Evolutionary conservation across 345 rosid genomes (phyloP).

Genomic region (Arabidopsis arenosa): DNA sequence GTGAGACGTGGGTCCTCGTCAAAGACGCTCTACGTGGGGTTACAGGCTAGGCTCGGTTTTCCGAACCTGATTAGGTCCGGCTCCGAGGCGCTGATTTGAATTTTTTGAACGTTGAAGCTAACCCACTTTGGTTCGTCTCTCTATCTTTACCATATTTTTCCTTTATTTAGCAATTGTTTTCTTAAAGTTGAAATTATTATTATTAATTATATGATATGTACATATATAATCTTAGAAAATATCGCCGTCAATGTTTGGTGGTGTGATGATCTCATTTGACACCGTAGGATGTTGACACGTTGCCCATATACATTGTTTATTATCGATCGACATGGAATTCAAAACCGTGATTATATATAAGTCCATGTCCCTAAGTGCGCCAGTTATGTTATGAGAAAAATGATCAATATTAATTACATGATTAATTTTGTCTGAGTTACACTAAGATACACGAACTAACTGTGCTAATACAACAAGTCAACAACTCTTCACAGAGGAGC

Average conservation of each 20-base stretch:
- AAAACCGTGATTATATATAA: constrained; percentile 15
- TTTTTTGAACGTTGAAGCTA: constrained; percentile 57
- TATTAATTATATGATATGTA: neutral
- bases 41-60: constrained; percentile 22
- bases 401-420: neutral
- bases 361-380: constrained; percentile 8
- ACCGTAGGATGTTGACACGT: constrained; percentile 37
- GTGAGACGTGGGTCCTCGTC: constrained; percentile 50
- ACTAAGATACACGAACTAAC: neutral
- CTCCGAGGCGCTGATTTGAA: constrained; percentile 55
- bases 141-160: neutral
- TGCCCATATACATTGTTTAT: constrained; percentile 38
- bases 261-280: constrained; percentile 30
- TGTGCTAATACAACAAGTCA: neutral
- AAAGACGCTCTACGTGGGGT: constrained; percentile 57
- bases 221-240: constrained; percentile 4
- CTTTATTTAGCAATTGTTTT: neutral
- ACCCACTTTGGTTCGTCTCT: constrained; percentile 18
- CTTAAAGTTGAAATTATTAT: neutral
- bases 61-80: constrained; percentile 48
- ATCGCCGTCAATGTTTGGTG: constrained; percentile 45
- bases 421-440: neutral
- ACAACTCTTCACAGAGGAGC: neutral
- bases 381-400: constrained; percentile 1
- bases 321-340: constrained; percentile 23